Base-by-base conservation (phyloP, 768 basidiomycete genomes). In the Clitopilus hobsonii region DNA sequence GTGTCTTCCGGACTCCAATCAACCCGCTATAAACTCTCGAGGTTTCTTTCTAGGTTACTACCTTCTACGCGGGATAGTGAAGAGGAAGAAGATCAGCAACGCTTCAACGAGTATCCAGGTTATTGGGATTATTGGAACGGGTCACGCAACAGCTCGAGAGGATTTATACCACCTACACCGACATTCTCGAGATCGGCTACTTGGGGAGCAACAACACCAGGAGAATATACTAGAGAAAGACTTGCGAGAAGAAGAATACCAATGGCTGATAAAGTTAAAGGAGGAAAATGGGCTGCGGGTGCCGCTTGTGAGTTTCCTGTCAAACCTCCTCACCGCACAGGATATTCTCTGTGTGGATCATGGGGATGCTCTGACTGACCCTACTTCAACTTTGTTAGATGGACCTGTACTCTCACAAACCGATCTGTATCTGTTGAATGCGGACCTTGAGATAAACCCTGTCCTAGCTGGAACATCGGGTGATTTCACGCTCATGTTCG, bases 381-480 rank as follows among this genome's bases (percentile, higher is more conserved):
- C 32, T 26, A 25, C 27, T 54, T 24, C 16, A 47, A 25, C 49
- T n/a, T n/a, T n/a, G 38, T 6, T 56, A 91, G 89, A 92, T 68
- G 90, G 89, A 0, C 91, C 91, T 5, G 82, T 92, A 5, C 77
- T 93, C 13, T 80, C 82, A 2, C 88, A 88, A 63, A 91, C 89
- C 0, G 91, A 93, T 63, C 76, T 94, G 13, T 94, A 91, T 67
- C 79, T 93, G 2, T 80, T 94, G 54, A 76, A 80, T 41, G 79
- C 82, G 4, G 81, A 85, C 14, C 76, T 93, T 2, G 81, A 88
- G 62, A 65, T 93, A 27, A 77, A 94, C 61, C 91, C 91, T 3
- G 84, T 91, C 65, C 78, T 94, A 11, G 74, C 76, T 30, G 78
- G 79, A 69, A 73, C 24, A 65, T 71, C 57, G 57, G 52, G 6